Base-by-base conservation (phyloP, 257 asterid genomes). In the Fraxinus pennsylvanica region DNA sequence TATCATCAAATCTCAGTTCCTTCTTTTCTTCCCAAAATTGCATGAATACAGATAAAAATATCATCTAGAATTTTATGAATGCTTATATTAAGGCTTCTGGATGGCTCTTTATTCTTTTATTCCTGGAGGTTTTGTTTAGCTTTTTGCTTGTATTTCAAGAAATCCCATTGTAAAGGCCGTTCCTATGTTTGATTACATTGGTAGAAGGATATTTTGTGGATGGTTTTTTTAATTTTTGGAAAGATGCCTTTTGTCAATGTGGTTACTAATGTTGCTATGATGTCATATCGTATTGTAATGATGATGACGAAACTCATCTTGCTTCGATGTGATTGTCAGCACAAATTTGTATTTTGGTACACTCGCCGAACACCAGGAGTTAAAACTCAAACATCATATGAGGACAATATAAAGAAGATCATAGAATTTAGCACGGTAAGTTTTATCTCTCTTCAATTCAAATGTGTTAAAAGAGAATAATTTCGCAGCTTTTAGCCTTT, bases 361-460 rank as follows among this genome's bases (percentile, higher is more conserved):
- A 96, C 99, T 80, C 97, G 97, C 39, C 92, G 96, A 76, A 91
- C 96, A 67, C 98, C 97, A 38, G 98, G 99, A 78, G 94, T 91
- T 81, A 87, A 97, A 79, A 88, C 89, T 38, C 99, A 91, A 71
- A 85, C 94, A 68, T 90, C 98, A 2, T 96, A 96, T 15, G 99
- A 96, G 86, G 97, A 96, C 84, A 96, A 96, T 78, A 91, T 96
- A 50, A 96, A 91, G 89, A 93, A 87, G 87, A 90, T 96, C 69
- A 92, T 90, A 75, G 99, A 93, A 77, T 93, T 96, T 82, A 92
- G 97, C 79, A 83, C 99, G 30, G 98, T 93, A 84, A 87, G 96
- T 70, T 25, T 38, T 38, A 52, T 21, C 67, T 76, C 39, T 75
- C 59, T 70, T 32, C 54, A 22, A 75, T 50, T 30, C 33, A 52